Percentiles rank a stretch among this genome's conserved stretches.
Conservation (phyloP, 331 rosid species). For the Acacia concinna region DNA sequence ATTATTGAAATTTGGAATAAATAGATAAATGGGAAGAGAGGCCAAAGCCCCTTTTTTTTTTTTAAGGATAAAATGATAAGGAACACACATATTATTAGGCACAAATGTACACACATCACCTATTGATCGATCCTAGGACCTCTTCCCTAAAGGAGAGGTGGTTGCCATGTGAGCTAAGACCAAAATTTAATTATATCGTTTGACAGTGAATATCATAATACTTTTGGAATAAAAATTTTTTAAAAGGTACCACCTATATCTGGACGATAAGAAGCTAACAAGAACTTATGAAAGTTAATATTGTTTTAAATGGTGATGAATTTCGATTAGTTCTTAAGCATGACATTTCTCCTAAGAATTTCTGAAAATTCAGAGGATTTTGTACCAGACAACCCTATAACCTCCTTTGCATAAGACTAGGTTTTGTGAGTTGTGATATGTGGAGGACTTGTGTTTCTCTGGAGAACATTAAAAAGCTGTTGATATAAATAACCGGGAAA, state of each 20-base stretch:
- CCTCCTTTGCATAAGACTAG: neutral
- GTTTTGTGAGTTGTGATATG: neutral
- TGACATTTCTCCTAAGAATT: neutral
- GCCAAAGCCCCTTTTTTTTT: no score
- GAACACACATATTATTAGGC: no score
- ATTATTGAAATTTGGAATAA: no score
- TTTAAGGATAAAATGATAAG: no score
- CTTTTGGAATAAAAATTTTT: neutral
- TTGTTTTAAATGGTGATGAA: neutral
- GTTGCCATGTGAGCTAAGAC: no score
- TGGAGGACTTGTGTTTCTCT: slow-evolving; percentile 13
- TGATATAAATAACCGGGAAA: neutral
- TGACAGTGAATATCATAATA: neutral
- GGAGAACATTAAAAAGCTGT: neutral
- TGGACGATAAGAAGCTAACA: neutral
- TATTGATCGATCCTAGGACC: no score
- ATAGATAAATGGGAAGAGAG: no score
- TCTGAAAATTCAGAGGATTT: neutral
- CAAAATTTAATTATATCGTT: no score
- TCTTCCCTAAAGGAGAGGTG: no score
- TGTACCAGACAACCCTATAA: neutral
- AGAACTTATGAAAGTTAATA: no score
- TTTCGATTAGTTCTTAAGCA: no score
- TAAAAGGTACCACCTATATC: neutral
- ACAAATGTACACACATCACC: no score